Conservation (phyloP, 2,329 filamentous ascomycete genomes). For the Venturia oleaginea region DNA sequence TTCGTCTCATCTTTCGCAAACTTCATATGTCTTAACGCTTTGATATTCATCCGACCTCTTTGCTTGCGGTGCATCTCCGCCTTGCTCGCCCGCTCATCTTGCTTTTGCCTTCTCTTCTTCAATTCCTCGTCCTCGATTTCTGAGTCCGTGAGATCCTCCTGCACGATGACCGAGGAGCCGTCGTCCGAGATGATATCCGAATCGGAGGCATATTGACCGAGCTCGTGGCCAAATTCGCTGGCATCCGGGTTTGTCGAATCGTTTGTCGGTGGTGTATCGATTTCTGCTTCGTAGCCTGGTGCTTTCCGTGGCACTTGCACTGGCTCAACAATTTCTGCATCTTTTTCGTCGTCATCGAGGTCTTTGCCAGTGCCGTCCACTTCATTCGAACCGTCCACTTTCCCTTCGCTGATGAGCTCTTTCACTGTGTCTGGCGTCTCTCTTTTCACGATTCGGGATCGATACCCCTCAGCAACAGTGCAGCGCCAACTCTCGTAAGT, state of each 20-base stretch:
- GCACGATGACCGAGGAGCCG: neutral
- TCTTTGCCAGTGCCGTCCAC: neutral
- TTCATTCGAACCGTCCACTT: neutral
- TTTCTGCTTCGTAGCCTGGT: slow-evolving; percentile 3
- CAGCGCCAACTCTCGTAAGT: neutral
- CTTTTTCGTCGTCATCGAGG: neutral
- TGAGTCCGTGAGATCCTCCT: neutral
- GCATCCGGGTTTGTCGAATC: neutral
- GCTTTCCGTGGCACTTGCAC: neutral
- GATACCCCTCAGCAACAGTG: neutral
- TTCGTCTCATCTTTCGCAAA: slow-evolving; percentile 2
- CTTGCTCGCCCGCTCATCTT: neutral
- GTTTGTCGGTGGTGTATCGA: neutral
- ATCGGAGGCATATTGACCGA: neutral
- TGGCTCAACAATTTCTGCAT: neutral
- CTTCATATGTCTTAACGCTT: slow-evolving; percentile 5
- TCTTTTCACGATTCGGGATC: neutral
- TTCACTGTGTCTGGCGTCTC: neutral
- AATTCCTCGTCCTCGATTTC: slow-evolving; percentile 2
- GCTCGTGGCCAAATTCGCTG: neutral
- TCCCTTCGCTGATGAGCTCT: neutral
- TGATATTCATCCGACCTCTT: neutral
- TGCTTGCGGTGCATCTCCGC: slow-evolving; percentile 2
- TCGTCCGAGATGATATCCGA: neutral
- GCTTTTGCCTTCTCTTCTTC: neutral